Evolutionary conservation across 2,329 filamentous ascomycete genomes (phyloP).

Genomic region (Claviceps sorghi): DNA sequence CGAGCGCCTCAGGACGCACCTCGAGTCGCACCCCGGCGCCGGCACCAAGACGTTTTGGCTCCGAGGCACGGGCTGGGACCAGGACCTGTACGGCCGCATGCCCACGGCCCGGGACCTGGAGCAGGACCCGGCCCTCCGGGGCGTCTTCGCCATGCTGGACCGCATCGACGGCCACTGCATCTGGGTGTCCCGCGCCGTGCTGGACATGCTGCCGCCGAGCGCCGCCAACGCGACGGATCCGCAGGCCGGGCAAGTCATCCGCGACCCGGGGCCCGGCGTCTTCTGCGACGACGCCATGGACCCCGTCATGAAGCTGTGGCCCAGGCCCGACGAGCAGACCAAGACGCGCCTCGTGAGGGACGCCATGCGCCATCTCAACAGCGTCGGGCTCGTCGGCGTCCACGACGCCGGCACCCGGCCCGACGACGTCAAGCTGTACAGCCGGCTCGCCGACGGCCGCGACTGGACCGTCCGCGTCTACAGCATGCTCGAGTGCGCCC

Average conservation of each 20-base stretch:
- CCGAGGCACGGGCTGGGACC: slow-evolving; percentile 57
- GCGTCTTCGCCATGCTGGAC: slow-evolving; percentile 53
- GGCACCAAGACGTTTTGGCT: slow-evolving; percentile 46
- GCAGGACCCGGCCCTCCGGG: slow-evolving; percentile 33
- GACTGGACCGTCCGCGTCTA: slow-evolving; percentile 51
- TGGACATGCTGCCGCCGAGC: slow-evolving; percentile 41
- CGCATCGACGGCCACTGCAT: slow-evolving; percentile 56
- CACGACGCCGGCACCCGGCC: slow-evolving; percentile 52
- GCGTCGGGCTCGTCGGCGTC: slow-evolving; percentile 51
- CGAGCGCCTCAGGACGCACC: slow-evolving; percentile 35
- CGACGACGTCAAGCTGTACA: slow-evolving; percentile 38
- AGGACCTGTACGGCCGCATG: slow-evolving; percentile 49
- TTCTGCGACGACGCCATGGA: slow-evolving; percentile 65
- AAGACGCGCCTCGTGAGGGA: slow-evolving; percentile 40
- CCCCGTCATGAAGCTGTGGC: slow-evolving; percentile 40
- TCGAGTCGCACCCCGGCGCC: slow-evolving; percentile 31
- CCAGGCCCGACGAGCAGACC: slow-evolving; percentile 36
- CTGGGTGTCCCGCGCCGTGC: slow-evolving; percentile 51
- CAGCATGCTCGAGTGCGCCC: slow-evolving; percentile 52
- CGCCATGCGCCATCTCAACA: slow-evolving; percentile 48
- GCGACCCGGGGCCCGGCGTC: slow-evolving; percentile 47
- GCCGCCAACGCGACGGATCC: slow-evolving; percentile 24
- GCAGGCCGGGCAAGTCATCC: slow-evolving; percentile 49
- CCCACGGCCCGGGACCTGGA: slow-evolving; percentile 47
- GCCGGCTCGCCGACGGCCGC: slow-evolving; percentile 29